Base-by-base conservation (phyloP, 305 asterid species). In the Lippia alba region DNA sequence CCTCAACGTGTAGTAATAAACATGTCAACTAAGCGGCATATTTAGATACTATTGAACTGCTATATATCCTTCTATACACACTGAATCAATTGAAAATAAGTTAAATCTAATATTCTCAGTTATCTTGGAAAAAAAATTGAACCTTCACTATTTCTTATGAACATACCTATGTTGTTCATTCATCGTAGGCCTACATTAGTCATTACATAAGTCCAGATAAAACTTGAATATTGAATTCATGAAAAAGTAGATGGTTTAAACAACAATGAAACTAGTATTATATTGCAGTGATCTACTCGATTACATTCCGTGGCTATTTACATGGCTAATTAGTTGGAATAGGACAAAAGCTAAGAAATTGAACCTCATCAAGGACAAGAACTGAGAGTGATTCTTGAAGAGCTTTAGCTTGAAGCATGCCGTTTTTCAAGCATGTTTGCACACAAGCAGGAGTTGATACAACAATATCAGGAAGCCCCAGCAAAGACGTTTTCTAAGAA, bases 341-440 rank as follows among this genome's bases (percentile, higher is more conserved):
- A 9, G 24, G 69, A 64, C 7, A 51, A 49, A 40, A 46, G 45
- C 11, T 39, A 20, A 65, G 36, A 17, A 24, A 8, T 50, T 82
- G 67, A 60, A 94, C 97, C 99, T 94, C 99, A 54, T 94, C 99
- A n/a, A 94, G 97, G 77, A 94, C 78, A 61, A 94, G 90, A 78
- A 84, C 71, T 19, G 97, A 86, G 53, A 94, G 95, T 64, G 99
- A 89, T 67, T 87, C 92, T 58, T 89, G 87, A 76, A 94, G 83
- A 79, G 86, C 88, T 75, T 81, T 81, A 59, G 87, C 81, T 80
- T 79, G 90, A 80, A 91, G 83, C 66, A 81, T 64, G 61, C 89
- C 83, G 18, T 71, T 84, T 14, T 77, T 75, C 80, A 91, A 75
- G 82, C 97, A 89, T 20, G 91, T 69, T 55, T 85, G 86, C 40